A percentile compares a stretch with the other conserved stretches of the same genome.
Evolutionary conservation across 441 rosid genomes (phyloP).

Genomic region (Metrosideros polymorpha): DNA sequence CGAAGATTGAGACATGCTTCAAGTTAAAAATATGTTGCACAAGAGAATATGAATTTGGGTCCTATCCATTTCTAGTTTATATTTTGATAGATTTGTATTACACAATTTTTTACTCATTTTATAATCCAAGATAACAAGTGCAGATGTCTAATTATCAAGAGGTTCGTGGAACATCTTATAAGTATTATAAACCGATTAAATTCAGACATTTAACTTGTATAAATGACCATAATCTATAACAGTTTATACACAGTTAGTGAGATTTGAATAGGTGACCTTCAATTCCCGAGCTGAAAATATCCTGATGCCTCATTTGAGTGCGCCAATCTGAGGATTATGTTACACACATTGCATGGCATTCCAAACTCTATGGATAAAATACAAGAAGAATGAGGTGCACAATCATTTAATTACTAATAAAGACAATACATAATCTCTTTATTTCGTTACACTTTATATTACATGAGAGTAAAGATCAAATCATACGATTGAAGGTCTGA

Average conservation of each 20-base stretch:
- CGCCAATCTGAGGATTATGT: neutral
- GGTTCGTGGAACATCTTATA: neutral
- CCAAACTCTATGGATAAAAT: neutral
- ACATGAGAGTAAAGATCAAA: neutral
- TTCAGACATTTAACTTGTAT: neutral
- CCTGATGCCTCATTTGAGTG: accelerated
- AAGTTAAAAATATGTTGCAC: accelerated
- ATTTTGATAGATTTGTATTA: neutral
- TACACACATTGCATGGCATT: neutral
- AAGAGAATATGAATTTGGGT: neutral
- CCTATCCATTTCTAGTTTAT: neutral
- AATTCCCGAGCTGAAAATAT: too few species aligned
- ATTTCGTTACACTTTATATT: neutral
- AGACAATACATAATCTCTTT: neutral
- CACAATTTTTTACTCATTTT: neutral
- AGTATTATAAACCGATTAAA: neutral
- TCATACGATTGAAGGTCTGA: neutral
- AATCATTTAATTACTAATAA: neutral
- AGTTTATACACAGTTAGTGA: too few species aligned
- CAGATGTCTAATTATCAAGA: neutral
- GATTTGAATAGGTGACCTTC: too few species aligned
- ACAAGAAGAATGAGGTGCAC: neutral
- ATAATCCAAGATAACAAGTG: neutral
- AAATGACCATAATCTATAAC: neutral
- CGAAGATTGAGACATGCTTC: neutral